Evolutionary conservation across 2,329 filamentous ascomycete species (phyloP), one percentile per base, ranked within the genome.

Genomic region (Beauveria medogensis): DNA sequence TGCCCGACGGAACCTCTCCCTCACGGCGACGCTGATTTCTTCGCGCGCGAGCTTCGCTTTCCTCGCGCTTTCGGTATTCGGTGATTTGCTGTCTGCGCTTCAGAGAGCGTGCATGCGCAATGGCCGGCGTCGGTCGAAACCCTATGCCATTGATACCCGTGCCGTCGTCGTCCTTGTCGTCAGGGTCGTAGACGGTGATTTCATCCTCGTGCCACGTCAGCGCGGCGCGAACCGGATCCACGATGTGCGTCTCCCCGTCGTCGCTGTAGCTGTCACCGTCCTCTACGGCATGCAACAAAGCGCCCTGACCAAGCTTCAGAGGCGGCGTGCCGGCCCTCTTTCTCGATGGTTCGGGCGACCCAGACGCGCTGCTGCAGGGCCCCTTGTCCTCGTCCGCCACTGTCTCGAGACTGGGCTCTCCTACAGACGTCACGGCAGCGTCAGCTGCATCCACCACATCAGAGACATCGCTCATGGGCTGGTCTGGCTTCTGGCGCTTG

Each of bases 121-220:
- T 76, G 22, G 83, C 83, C 6, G 84, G 77, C 0, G 84, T 87
- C 2, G 85, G 85, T 66, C 80, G 83, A 73, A 88, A 88, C 0
- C 85, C 85, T 63, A 88, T 83, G 5, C 85, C 85, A 69, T 88
- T 87, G 67, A 88, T 83, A 24, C 85, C 85, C 3, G 81, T 82
- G 55, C 85, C 85, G 67, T 88, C 85, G 67, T 88, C 85, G 64
- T 88, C 85, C 64, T 82, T 78, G 67, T 88, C 85, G 46, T 84
- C 76, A 0, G 84, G 82, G 65, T 87, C 82, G 69, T 87, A 85
- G 30, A 87, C 77, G 2, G 85, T 88, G 63, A 88, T 88, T 68
- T 88, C 85, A 65, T 87, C 81, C 64, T 87, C 83, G 66, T 84
- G 84, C 85, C 85, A 88, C 2, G 85, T 88, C 57, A 87, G 74